Evolutionary conservation across 2,329 filamentous ascomycete species (phyloP).

Genomic region (Talaromyces pinophilus): DNA sequence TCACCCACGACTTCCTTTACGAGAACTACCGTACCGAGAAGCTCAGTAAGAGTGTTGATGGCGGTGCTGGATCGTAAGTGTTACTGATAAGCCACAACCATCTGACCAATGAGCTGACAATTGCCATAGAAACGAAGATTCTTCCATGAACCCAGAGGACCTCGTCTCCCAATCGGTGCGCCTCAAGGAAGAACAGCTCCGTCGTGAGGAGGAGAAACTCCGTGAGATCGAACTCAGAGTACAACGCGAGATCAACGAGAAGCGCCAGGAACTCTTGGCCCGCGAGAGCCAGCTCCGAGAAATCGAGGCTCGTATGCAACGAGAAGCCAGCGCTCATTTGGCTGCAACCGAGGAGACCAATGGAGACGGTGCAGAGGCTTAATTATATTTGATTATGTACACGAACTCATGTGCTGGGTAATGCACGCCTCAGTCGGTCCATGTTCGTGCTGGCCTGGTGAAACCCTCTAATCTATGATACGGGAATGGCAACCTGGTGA

Average conservation of each 20-base stretch:
- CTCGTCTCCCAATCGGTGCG: conserved; percentile 95
- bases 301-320: conserved; percentile 96
- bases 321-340: conserved; percentile 63
- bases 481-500: conserved; percentile 1
- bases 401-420: conserved; percentile 19
- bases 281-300: conserved; percentile 98
- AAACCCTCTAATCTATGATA: conserved; percentile 30
- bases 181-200: conserved; percentile 98
- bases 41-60: conserved; percentile 98
- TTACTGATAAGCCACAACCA: neutral
- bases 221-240: conserved; percentile 99
- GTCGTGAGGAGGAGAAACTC: conserved; percentile 98
- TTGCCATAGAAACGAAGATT: conserved; percentile 58
- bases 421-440: conserved; percentile 1
- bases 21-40: conserved; percentile 99
- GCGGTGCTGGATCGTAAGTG: conserved; percentile 75
- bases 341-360: conserved; percentile 33
- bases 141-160: conserved; percentile 96
- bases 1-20: conserved; percentile 99
- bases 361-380: conserved; percentile 38
- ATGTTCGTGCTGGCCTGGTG: conserved; percentile 1
- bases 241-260: conserved; percentile 99
- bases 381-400: conserved; percentile 26
- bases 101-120: conserved; percentile 25
- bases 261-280: conserved; percentile 95